Evolutionary conservation across 1,284 basidiomycete genomes (phyloP).

Genomic region (Pseudozyma sp.): DNA sequence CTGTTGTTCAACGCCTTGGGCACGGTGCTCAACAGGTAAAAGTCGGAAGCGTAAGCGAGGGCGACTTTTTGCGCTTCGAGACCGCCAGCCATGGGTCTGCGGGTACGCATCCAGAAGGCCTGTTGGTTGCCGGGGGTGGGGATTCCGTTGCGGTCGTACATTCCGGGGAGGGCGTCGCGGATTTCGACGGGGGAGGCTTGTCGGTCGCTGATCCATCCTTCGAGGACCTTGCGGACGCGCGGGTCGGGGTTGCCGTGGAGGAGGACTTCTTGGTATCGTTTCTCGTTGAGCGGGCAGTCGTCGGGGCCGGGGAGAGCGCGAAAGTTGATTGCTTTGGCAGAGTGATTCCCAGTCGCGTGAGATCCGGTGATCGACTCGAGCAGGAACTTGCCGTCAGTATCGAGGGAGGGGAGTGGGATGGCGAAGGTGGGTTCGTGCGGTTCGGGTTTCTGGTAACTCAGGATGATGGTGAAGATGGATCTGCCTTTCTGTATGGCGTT

Average conservation of each 20-base stretch:
- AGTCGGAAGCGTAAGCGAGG: slow-evolving; percentile 62
- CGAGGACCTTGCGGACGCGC: slow-evolving; percentile 35
- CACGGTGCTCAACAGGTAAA: slow-evolving; percentile 61
- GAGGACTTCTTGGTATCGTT: slow-evolving; percentile 52
- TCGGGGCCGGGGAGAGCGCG: slow-evolving; percentile 46
- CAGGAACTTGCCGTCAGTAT: slow-evolving; percentile 14
- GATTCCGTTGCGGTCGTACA: slow-evolving; percentile 59
- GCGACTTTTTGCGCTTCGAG: slow-evolving; percentile 63
- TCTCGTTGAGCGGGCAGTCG: slow-evolving; percentile 51
- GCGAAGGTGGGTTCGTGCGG: slow-evolving; percentile 58
- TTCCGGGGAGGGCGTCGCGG: slow-evolving; percentile 60
- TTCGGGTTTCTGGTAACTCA: slow-evolving; percentile 65
- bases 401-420: slow-evolving; percentile 55
- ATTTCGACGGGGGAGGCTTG: slow-evolving; percentile 61
- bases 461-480: slow-evolving; percentile 59
- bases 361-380: slow-evolving; percentile 42
- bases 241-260: slow-evolving; percentile 21
- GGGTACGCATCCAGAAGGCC: slow-evolving; percentile 65
- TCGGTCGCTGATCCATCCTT: slow-evolving; percentile 57
- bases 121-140: slow-evolving; percentile 60
- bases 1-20: slow-evolving; percentile 56
- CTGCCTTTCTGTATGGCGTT: slow-evolving; percentile 57
- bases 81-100: slow-evolving; percentile 41
- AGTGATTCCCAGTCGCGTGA: slow-evolving; percentile 38
- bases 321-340: slow-evolving; percentile 35